phyloP scores from a whole-genome alignment of 2,329 filamentous ascomycete species.

The Aspergillus tubingensis region DNA sequence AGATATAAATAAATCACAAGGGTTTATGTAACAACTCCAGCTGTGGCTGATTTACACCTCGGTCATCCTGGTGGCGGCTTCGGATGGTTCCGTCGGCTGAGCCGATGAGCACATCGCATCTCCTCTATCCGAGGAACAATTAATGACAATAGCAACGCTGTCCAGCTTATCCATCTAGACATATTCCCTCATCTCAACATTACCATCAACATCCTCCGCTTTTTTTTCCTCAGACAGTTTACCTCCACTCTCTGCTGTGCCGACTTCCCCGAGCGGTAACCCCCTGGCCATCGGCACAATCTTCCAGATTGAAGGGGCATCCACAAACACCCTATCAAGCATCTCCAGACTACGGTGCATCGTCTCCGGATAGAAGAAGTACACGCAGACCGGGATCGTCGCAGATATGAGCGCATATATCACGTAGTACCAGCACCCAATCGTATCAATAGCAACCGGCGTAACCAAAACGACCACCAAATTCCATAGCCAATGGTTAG shows the following conservation, averaged over 20 bases:
- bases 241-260: neutral
- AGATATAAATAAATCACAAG: no score
- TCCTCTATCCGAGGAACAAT: neutral
- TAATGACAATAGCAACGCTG: neutral
- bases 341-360: constrained; percentile 14
- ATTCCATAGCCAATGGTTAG: constrained; percentile 16
- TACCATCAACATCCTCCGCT: neutral
- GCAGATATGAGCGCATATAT: constrained; percentile 8
- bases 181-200: neutral
- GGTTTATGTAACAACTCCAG: no score
- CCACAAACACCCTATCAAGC: neutral
- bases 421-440: constrained; percentile 13
- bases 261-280: neutral
- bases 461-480: constrained; percentile 12
- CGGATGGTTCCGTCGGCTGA: neutral
- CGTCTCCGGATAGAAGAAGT: constrained; percentile 17
- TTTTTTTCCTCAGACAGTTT: neutral
- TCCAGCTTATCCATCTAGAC: neutral
- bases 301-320: neutral
- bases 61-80: neutral
- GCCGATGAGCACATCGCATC: neutral
- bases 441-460: constrained; percentile 8
- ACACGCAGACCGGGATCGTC: constrained; percentile 5
- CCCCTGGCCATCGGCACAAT: neutral
- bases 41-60: no score